Percentiles rank a stretch among this genome's conserved stretches.
These are phyloP conservation scores for Spencermartinsiella europaea DNA, from an alignment of 805 yeast species.

Conservation along the genomic window DNA sequence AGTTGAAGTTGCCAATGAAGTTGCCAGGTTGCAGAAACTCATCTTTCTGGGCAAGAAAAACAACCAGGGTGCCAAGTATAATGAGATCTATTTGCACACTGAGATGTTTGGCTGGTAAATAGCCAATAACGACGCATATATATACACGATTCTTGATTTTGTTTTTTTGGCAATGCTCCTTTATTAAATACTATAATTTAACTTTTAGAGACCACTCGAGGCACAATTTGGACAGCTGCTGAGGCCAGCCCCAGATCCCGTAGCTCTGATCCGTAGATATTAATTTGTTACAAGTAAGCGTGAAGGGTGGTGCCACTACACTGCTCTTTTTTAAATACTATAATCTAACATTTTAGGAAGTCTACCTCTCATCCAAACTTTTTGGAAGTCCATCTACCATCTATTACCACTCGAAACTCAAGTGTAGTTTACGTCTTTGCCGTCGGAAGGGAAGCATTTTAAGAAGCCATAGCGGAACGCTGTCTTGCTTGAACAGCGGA, in stretches of 20 bases:
- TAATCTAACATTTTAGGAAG: too few species aligned
- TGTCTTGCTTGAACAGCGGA: background rate
- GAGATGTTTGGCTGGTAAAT: constrained; percentile 17
- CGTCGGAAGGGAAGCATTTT: background rate
- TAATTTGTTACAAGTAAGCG: too few species aligned
- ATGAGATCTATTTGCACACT: constrained; percentile 17
- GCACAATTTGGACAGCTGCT: too few species aligned
- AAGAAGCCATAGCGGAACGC: background rate
- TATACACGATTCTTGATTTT: background rate
- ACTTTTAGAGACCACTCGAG: too few species aligned
- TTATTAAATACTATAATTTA: background rate
- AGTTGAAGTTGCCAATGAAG: constrained; percentile 12
- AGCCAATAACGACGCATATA: background rate
- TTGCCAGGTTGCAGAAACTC: constrained; percentile 13
- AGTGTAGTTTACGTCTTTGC: background rate
- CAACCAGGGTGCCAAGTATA: constrained; percentile 6
- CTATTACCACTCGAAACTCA: background rate
- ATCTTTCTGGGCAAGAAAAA: constrained; percentile 8
- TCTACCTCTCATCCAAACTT: too few species aligned
- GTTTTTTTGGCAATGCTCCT: background rate
- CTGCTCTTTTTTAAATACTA: too few species aligned
- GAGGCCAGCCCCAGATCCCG: too few species aligned
- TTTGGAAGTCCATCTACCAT: too few species aligned
- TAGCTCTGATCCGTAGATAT: too few species aligned
- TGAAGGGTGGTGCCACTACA: too few species aligned